These are phyloP conservation scores for Phytophthora fragariaefolia DNA, from an alignment of 352 stramenopile genomes.

Conservation along the genomic window DNA sequence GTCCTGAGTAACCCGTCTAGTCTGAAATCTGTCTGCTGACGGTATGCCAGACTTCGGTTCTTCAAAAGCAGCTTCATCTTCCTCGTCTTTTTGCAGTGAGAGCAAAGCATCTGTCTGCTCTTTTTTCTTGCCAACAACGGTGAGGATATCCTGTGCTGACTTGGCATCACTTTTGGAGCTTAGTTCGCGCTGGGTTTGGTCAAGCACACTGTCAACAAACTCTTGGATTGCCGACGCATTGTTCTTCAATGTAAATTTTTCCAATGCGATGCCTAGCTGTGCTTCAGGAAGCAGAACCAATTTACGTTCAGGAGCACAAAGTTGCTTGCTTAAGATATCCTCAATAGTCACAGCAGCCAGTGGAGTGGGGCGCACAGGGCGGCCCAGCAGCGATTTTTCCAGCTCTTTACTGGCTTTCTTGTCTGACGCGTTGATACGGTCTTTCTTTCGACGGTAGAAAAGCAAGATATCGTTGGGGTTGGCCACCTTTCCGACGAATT, in stretches of 20 bases:
- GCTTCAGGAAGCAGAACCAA: constrained; percentile 80
- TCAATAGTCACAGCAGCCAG: constrained; percentile 79
- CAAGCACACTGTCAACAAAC: constrained; percentile 70
- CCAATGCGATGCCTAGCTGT: constrained; percentile 69
- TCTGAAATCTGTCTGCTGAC: constrained; percentile 21
- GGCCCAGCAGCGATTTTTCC: constrained; percentile 40
- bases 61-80: constrained; percentile 29
- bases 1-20: constrained; percentile 3
- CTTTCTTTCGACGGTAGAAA: constrained; percentile 78
- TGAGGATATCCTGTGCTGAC: constrained; percentile 69
- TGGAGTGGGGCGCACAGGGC: constrained; percentile 67
- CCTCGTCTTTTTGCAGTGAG: constrained; percentile 58
- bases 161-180: constrained; percentile 50
- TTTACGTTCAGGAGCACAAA: constrained; percentile 71
- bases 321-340: constrained; percentile 71
- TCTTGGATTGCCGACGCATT: constrained; percentile 80
- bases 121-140: constrained; percentile 73
- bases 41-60: neutral
- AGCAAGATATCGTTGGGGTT: constrained; percentile 91
- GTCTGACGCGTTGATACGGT: constrained; percentile 49
- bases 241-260: constrained; percentile 87
- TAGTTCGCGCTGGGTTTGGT: constrained; percentile 78
- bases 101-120: constrained; percentile 62
- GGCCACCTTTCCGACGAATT: constrained; percentile 86
- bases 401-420: constrained; percentile 47